These are phyloP conservation scores for Sclerotinia sclerotiorum DNA, from an alignment of 2,329 filamentous ascomycete species.

Conservation along the genomic window DNA sequence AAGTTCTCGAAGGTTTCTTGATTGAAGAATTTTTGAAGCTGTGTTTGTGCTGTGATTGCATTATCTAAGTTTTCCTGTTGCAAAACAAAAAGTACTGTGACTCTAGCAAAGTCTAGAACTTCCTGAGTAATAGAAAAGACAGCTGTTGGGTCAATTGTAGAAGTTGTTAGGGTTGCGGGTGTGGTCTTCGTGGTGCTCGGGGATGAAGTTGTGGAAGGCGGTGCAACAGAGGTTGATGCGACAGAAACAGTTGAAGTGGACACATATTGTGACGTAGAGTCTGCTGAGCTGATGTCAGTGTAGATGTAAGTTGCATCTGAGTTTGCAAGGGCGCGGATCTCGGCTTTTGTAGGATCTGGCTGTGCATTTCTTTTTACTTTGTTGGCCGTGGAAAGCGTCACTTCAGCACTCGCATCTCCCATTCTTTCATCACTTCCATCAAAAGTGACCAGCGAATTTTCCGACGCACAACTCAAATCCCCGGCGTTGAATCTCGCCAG, in stretches of 20 bases:
- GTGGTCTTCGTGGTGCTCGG: constrained; percentile 23
- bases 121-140: constrained; percentile 54
- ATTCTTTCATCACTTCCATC: constrained; percentile 49
- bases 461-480: constrained; percentile 75
- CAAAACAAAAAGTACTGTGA: constrained; percentile 61
- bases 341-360: neutral
- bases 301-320: constrained; percentile 26
- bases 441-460: constrained; percentile 88
- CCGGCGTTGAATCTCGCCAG: constrained; percentile 73
- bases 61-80: constrained; percentile 53
- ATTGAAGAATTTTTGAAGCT: constrained; percentile 57
- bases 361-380: neutral
- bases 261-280: constrained; percentile 10
- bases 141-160: constrained; percentile 28
- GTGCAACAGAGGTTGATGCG: constrained; percentile 11
- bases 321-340: neutral
- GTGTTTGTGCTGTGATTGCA: constrained; percentile 55
- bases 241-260: neutral
- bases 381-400: neutral
- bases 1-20: constrained; percentile 13
- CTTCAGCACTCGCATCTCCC: constrained; percentile 29
- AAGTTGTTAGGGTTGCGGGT: constrained; percentile 23
- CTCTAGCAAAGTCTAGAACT: constrained; percentile 62
- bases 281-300: constrained; percentile 13
- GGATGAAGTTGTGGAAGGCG: constrained; percentile 25